Conservation (phyloP, 2,329 filamentous ascomycete genomes). For the Cryphonectria radicalis region DNA sequence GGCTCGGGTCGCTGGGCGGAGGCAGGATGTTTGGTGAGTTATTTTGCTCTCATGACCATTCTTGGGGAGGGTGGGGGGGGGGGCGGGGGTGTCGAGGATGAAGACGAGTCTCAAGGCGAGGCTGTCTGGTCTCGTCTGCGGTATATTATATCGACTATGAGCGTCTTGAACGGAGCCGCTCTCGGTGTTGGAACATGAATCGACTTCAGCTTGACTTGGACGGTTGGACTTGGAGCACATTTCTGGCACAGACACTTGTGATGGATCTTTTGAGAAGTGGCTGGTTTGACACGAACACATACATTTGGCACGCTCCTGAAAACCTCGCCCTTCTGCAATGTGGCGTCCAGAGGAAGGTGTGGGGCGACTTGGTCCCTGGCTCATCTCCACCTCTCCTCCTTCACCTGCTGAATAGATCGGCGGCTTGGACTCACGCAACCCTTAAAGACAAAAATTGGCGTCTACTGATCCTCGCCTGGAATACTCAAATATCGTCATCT, state of each 20-base stretch:
- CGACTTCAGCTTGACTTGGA: background rate
- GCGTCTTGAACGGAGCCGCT: background rate
- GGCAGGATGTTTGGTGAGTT: slow-evolving; percentile 47
- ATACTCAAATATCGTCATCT: background rate
- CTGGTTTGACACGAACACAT: no score
- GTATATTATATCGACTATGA: no score
- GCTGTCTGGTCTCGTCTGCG: background rate
- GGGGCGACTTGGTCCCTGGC: background rate
- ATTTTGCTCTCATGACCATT: background rate
- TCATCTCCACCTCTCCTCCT: background rate
- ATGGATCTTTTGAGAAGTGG: background rate
- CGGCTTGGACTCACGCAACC: background rate
- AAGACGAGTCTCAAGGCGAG: background rate
- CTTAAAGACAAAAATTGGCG: no score
- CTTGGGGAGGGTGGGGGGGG: background rate
- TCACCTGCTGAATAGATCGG: background rate
- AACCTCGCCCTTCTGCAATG: no score
- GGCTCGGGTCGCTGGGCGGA: slow-evolving; percentile 44
- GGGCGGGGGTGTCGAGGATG: background rate
- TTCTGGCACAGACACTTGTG: background rate
- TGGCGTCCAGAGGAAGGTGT: background rate
- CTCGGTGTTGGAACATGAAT: background rate
- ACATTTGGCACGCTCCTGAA: no score
- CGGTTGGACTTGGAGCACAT: background rate
- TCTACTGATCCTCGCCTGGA: background rate